Conservation (phyloP, 2,329 filamentous ascomycete genomes). For the Pseudopyricularia javanii region DNA sequence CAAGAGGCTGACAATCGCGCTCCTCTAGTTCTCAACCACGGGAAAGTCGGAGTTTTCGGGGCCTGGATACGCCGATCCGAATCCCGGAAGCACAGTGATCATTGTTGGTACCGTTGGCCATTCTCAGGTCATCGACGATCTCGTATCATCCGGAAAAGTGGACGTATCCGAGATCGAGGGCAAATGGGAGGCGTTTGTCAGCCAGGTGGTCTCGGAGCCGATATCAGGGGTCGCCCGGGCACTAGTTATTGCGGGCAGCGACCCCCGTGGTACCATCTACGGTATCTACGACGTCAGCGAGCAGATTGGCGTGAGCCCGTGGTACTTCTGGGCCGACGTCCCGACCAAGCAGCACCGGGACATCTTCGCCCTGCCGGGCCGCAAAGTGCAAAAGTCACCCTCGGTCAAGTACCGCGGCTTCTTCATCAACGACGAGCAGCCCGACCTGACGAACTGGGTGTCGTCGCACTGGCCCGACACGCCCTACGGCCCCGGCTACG, state of each 20-base stretch:
- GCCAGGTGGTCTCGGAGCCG: slow-evolving; percentile 43
- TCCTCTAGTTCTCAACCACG: slow-evolving; percentile 28
- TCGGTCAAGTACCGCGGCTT: slow-evolving; percentile 58
- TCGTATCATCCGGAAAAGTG: slow-evolving; percentile 42
- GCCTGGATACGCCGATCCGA: slow-evolving; percentile 27
- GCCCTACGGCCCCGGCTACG: slow-evolving; percentile 34
- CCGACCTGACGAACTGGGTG: slow-evolving; percentile 55
- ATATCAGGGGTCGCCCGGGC: slow-evolving; percentile 42
- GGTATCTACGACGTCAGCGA: slow-evolving; percentile 61
- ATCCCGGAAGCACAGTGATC: slow-evolving; percentile 38
- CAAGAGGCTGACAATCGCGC: neutral
- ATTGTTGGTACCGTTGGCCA: slow-evolving; percentile 58
- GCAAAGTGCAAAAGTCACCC: slow-evolving; percentile 45
- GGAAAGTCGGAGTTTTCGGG: slow-evolving; percentile 29
- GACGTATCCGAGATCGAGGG: slow-evolving; percentile 44
- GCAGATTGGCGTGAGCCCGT: slow-evolving; percentile 61
- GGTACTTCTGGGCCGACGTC: slow-evolving; percentile 58
- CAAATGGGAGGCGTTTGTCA: slow-evolving; percentile 59
- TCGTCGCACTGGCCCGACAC: slow-evolving; percentile 27
- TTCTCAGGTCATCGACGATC: slow-evolving; percentile 45
- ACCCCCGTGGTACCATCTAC: slow-evolving; percentile 53
- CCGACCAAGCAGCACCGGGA: slow-evolving; percentile 34
- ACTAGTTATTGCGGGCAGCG: slow-evolving; percentile 56
- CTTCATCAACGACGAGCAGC: slow-evolving; percentile 61
- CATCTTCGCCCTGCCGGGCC: slow-evolving; percentile 41